phyloP scores from a whole-genome alignment of 768 basidiomycete genomes.

The Rhizopogon vesiculosus region DNA sequence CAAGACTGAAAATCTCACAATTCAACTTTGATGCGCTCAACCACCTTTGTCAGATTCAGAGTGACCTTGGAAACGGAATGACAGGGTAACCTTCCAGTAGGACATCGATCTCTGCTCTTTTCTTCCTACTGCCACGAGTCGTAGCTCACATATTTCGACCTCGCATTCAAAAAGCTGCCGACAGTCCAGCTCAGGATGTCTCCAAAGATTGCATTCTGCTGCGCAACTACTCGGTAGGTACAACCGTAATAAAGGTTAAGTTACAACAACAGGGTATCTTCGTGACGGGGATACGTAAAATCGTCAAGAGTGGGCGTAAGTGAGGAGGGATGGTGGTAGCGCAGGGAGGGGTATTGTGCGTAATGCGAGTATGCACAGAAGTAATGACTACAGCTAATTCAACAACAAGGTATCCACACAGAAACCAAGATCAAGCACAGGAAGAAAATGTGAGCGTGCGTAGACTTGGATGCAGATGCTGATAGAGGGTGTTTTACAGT shows the following conservation, averaged over 20 bases:
- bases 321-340: constrained; percentile 13
- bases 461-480: constrained; percentile 18
- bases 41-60: no score
- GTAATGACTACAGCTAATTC: constrained; percentile 30
- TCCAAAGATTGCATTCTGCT: constrained; percentile 32
- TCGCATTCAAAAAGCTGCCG: no score
- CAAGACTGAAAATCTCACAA: no score
- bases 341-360: constrained; percentile 15
- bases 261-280: constrained; percentile 32
- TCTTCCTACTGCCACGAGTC: no score
- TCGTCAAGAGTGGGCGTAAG: constrained; percentile 27
- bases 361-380: constrained; percentile 26
- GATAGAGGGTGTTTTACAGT: constrained; percentile 23
- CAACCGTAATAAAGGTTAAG: constrained; percentile 21
- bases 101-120: no score
- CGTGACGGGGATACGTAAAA: constrained; percentile 27
- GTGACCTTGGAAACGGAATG: no score
- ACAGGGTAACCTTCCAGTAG: no score
- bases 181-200: constrained; percentile 5
- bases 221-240: constrained; percentile 27
- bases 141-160: no score
- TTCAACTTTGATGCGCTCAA: no score
- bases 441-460: constrained; percentile 18
- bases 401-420: constrained; percentile 35
- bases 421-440: constrained; percentile 22